A percentile compares a stretch with the other conserved stretches of the same genome.
These are phyloP conservation scores for Nicotiana sylvestris DNA, from an alignment of 257 asterid species.

Conservation along the genomic window DNA sequence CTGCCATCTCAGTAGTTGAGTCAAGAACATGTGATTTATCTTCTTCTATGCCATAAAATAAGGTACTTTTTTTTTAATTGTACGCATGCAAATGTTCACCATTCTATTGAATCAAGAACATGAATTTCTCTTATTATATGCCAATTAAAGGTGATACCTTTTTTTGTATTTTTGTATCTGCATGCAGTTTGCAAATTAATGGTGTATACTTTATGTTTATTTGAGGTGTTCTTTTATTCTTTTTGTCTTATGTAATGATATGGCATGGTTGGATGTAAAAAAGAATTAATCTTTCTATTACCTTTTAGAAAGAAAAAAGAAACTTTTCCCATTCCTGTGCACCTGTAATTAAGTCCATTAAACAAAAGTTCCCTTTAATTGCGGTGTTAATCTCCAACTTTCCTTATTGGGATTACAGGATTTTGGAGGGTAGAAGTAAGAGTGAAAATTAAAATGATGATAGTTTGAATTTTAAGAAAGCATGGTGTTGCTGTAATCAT, in stretches of 20 bases:
- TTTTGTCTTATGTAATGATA: slow-evolving; percentile 28
- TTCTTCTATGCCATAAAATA: slow-evolving; percentile 22
- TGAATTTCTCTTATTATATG: slow-evolving; percentile 21
- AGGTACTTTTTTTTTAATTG: slow-evolving; percentile 9
- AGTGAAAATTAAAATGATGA: slow-evolving; percentile 35
- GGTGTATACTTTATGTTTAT: background rate
- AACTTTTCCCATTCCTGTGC: slow-evolving; percentile 20
- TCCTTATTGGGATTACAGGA: background rate
- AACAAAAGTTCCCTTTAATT: slow-evolving; percentile 59
- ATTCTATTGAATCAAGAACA: slow-evolving; percentile 33
- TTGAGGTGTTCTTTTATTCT: slow-evolving; percentile 22
- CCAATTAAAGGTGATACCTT: slow-evolving; percentile 34
- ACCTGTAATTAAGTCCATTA: slow-evolving; percentile 31
- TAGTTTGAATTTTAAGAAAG: slow-evolving; percentile 59
- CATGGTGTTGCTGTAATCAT: slow-evolving; percentile 51
- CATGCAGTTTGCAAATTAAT: background rate
- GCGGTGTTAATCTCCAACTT: slow-evolving; percentile 55
- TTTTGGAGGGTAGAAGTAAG: slow-evolving; percentile 3
- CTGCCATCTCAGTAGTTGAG: slow-evolving; percentile 22
- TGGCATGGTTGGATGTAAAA: background rate
- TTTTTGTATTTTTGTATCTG: slow-evolving; percentile 8
- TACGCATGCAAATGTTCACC: slow-evolving; percentile 6
- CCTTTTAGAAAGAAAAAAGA: slow-evolving; percentile 12
- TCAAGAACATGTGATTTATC: slow-evolving; percentile 28
- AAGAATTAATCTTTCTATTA: slow-evolving; percentile 13